A percentile compares a stretch with the other conserved stretches of the same genome.
phyloP scores from a whole-genome alignment of 148 eudicot species.

The Heliamphora exappendiculata region DNA sequence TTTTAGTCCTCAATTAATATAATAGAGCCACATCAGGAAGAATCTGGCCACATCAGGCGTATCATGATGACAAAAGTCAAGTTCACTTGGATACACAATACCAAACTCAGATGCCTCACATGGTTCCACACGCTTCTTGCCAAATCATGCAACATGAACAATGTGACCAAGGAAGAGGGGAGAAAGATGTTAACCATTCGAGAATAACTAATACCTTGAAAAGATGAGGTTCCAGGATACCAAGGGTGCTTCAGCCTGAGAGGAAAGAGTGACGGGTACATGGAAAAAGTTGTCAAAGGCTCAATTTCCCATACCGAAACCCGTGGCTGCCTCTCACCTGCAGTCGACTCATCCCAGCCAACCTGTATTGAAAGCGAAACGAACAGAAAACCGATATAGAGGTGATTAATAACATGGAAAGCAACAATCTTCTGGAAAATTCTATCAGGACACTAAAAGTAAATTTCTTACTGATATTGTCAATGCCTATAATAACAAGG shows the following conservation, averaged over 20 bases:
- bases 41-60: background rate
- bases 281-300: slow-evolving; percentile 96
- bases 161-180: background rate
- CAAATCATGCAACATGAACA: background rate
- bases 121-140: background rate
- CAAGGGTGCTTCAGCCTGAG: slow-evolving; percentile 88
- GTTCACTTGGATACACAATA: background rate
- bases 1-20: background rate
- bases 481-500: background rate
- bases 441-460: background rate
- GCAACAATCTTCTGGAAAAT: background rate
- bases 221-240: slow-evolving; percentile 87
- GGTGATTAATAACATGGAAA: background rate
- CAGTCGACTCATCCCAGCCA: slow-evolving; percentile 99
- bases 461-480: background rate
- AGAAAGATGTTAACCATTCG: background rate
- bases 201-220: slow-evolving; percentile 35
- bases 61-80: background rate
- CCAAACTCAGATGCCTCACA: background rate
- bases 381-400: background rate
- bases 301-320: slow-evolving; percentile 98
- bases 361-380: slow-evolving; percentile 41
- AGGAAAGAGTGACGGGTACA: slow-evolving; percentile 96
- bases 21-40: background rate
- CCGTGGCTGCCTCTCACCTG: slow-evolving; percentile 96